A percentile compares a stretch with the other conserved stretches of the same genome.
These are phyloP conservation scores for Ophiosphaerella korrae DNA, from an alignment of 2,329 filamentous ascomycete species.

Conservation along the genomic window DNA sequence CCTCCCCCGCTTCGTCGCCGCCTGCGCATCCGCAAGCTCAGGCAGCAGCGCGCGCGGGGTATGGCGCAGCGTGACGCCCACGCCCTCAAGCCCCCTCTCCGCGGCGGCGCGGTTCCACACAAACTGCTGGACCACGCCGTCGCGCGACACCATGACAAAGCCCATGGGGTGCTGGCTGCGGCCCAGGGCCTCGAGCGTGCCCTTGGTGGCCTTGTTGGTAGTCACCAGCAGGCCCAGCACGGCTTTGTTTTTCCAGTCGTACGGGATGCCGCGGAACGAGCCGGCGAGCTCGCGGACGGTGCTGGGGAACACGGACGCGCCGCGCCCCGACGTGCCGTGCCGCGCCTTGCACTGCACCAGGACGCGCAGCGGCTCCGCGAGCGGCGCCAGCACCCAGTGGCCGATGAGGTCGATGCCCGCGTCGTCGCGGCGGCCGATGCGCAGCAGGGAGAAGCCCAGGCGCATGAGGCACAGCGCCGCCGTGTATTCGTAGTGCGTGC, in stretches of 20 bases:
- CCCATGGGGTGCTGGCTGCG: constrained; percentile 73
- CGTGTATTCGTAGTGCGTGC: constrained; percentile 79
- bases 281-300: constrained; percentile 79
- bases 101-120: constrained; percentile 73
- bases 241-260: constrained; percentile 70
- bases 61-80: constrained; percentile 44
- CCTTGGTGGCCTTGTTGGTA: constrained; percentile 73
- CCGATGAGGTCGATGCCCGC: constrained; percentile 77
- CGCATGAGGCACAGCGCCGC: constrained; percentile 61
- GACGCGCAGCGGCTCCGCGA: constrained; percentile 48
- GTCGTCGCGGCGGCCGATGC: constrained; percentile 70
- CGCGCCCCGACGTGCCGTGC: constrained; percentile 52
- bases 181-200: constrained; percentile 73
- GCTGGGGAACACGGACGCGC: constrained; percentile 57
- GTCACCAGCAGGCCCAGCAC: constrained; percentile 72
- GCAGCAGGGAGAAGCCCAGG: constrained; percentile 68
- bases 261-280: constrained; percentile 73
- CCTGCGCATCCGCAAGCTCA: too few relatives aligned
- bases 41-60: constrained; percentile 14
- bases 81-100: constrained; percentile 65
- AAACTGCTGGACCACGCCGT: constrained; percentile 68
- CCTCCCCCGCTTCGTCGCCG: too few relatives aligned
- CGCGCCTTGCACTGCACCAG: constrained; percentile 72
- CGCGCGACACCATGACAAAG: constrained; percentile 65
- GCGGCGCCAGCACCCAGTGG: constrained; percentile 62